Conservation (phyloP, 768 basidiomycete genomes). For the Panaeolus papilionaceus region DNA sequence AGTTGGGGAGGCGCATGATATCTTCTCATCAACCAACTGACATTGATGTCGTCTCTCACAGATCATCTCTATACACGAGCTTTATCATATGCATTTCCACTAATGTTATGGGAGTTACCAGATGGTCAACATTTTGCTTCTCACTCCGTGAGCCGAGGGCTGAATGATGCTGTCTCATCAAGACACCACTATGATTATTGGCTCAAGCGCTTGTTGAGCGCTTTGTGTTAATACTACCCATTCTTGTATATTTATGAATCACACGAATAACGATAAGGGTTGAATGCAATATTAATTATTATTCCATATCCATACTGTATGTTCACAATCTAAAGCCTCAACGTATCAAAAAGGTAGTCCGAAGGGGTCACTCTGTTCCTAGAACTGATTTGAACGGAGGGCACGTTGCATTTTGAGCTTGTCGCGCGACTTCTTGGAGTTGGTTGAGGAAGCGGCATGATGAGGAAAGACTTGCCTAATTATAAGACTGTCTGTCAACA, state of each 20-base stretch:
- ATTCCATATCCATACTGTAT: too few relatives aligned
- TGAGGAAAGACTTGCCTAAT: neutral
- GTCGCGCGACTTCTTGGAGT: neutral
- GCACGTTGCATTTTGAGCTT: neutral
- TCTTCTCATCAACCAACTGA: neutral
- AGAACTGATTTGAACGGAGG: too few relatives aligned
- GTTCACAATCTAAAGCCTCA: too few relatives aligned
- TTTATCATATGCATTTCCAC: neutral
- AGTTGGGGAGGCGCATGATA: neutral
- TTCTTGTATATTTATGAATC: too few relatives aligned
- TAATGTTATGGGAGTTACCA: neutral
- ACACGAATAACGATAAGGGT: too few relatives aligned
- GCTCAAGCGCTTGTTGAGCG: neutral
- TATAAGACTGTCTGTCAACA: neutral
- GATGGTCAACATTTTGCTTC: neutral
- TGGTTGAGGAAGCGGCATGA: neutral
- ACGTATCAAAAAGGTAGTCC: too few relatives aligned
- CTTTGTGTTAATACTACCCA: too few relatives aligned
- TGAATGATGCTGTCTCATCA: neutral
- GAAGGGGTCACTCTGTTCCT: too few relatives aligned
- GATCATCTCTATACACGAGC: neutral
- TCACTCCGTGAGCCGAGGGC: neutral
- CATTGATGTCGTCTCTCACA: neutral
- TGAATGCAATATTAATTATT: too few relatives aligned
- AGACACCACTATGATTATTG: neutral